phyloP scores from a whole-genome alignment of 495 filamentous ascomycete species.

The Rhypophila decipiens region DNA sequence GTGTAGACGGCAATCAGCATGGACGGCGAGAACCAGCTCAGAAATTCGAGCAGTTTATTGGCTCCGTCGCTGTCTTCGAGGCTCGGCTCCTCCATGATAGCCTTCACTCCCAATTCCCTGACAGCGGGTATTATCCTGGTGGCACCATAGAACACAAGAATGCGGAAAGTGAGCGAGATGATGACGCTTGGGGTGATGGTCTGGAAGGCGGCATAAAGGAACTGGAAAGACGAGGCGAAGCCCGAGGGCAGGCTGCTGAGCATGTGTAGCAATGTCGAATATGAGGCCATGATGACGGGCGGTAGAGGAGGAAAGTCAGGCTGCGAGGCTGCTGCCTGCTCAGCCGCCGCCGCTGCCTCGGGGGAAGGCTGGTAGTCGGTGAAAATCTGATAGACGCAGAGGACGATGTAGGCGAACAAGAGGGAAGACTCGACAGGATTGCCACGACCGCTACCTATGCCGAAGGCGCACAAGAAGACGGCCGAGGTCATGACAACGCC shows the following conservation, averaged over 20 bases:
- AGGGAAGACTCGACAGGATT: conserved; percentile 95
- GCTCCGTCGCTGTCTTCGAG: conserved; percentile 82
- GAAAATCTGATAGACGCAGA: conserved; percentile 98
- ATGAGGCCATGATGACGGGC: conserved; percentile 98
- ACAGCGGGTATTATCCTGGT: conserved; percentile 96
- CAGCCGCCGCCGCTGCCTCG: conserved; percentile 47
- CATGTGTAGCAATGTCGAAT: conserved; percentile 81
- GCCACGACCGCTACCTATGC: conserved; percentile 87
- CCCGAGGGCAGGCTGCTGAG: conserved; percentile 76
- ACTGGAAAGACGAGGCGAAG: conserved; percentile 76
- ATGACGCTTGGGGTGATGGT: conserved; percentile 93
- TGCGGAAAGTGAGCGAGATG: conserved; percentile 85
- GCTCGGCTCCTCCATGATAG: conserved; percentile 72
- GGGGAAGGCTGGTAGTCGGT: conserved; percentile 87
- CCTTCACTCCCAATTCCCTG: conserved; percentile 73
- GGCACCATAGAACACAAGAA: conserved; percentile 88
- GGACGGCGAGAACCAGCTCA: conserved; percentile 87
- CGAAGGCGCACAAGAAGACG: conserved; percentile 86
- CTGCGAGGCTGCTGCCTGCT: conserved; percentile 43
- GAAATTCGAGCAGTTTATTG: conserved; percentile 66
- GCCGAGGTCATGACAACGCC: conserved; percentile 86
- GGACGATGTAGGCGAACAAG: conserved; percentile 91
- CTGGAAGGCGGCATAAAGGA: conserved; percentile 80
- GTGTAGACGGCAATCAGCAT: conserved; percentile 95
- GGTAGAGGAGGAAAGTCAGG: conserved; percentile 89